Conservation (phyloP, 768 basidiomycete species). For the Lyophyllum shimeji region DNA sequence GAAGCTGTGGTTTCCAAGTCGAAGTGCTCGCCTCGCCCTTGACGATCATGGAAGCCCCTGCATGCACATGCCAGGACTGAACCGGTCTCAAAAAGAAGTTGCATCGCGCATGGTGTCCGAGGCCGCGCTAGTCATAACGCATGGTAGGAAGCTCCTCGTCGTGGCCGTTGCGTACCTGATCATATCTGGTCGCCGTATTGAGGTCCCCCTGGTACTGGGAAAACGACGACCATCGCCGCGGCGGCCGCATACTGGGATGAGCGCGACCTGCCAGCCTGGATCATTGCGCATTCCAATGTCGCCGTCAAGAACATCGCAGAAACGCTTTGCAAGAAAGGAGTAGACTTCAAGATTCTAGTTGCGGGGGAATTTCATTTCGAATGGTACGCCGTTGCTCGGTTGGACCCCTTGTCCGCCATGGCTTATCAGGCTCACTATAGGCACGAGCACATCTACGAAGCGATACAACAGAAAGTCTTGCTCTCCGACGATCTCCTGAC, state of each 20-base stretch:
- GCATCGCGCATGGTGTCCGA: constrained; percentile 33
- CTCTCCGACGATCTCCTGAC: constrained; percentile 41
- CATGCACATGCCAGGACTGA: constrained; percentile 21
- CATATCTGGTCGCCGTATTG: not conserved
- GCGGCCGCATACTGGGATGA: constrained; percentile 36
- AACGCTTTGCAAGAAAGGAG: constrained; percentile 31
- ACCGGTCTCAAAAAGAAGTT: constrained; percentile 37
- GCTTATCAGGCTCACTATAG: constrained; percentile 14
- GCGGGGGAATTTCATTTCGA: constrained; percentile 48
- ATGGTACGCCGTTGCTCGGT: constrained; percentile 33
- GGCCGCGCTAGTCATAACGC: constrained; percentile 33
- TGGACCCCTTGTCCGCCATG: too few relatives aligned
- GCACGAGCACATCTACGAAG: constrained; percentile 50
- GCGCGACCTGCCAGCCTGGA: constrained; percentile 30
- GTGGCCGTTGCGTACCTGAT: not conserved
- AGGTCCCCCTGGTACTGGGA: constrained; percentile 56
- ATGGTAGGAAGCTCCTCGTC: constrained; percentile 27
- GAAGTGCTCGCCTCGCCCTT: constrained; percentile 6
- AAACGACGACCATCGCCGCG: constrained; percentile 50
- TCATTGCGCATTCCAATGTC: constrained; percentile 50
- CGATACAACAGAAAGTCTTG: constrained; percentile 32
- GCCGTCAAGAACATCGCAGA: constrained; percentile 52
- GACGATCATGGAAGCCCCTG: not conserved
- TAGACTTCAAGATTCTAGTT: constrained; percentile 43
- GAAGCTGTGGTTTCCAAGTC: constrained; percentile 38